These are phyloP conservation scores for Phytophthora podocarpi DNA, from an alignment of 352 stramenopile species.

Conservation along the genomic window DNA sequence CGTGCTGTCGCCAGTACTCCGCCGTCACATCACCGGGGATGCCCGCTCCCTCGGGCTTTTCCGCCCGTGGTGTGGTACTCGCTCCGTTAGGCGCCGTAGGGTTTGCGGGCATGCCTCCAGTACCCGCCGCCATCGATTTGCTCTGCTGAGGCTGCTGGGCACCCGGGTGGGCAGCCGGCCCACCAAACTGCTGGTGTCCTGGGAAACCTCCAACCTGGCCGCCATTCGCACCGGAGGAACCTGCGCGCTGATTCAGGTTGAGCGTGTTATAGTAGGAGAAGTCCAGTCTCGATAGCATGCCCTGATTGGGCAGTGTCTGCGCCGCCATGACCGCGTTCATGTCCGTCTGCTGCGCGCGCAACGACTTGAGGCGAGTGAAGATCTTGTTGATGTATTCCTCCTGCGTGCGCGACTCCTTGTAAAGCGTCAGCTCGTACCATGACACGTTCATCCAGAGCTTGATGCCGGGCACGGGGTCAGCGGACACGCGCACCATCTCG, in stretches of 20 bases:
- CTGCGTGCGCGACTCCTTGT: conserved; percentile 84
- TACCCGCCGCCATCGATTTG: conserved; percentile 17
- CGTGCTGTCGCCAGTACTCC: conserved; percentile 84
- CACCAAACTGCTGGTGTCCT: conserved; percentile 45
- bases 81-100: conserved; percentile 19
- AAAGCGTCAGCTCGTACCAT: conserved; percentile 85
- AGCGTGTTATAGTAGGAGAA: conserved; percentile 82
- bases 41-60: conserved; percentile 26
- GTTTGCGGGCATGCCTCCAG: conserved; percentile 35
- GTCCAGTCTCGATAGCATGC: conserved; percentile 73
- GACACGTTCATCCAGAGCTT: conserved; percentile 90
- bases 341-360: conserved; percentile 75
- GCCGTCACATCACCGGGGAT: conserved; percentile 49
- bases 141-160: conserved; percentile 24
- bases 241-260: conserved; percentile 47
- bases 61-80: conserved; percentile 24
- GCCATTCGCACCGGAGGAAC: conserved; percentile 23
- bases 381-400: conserved; percentile 91
- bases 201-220: conserved; percentile 44
- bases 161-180: conserved; percentile 27
- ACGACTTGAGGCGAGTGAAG: conserved; percentile 79
- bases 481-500: conserved; percentile 84
- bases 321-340: conserved; percentile 72
- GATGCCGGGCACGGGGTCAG: conserved; percentile 75
- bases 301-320: conserved; percentile 67